These are phyloP conservation scores for Eimeria brunetti DNA, from an alignment of 169 alveolate genomes.

Conservation along the genomic window DNA sequence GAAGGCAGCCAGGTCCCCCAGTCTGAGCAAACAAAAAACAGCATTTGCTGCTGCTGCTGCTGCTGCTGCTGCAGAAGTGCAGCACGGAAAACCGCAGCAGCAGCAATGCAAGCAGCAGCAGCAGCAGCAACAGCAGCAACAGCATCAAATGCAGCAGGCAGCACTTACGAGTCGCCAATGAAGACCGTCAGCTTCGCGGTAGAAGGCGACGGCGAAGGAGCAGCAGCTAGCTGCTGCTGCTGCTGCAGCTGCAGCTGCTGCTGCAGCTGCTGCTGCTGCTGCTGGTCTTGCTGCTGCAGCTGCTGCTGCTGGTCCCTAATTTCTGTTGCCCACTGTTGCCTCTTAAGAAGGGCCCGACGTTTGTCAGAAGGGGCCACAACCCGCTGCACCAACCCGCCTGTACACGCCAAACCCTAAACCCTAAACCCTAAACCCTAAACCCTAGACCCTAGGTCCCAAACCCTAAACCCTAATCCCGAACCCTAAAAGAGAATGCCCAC, in stretches of 20 bases:
- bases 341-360: neutral
- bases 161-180: slow-evolving; percentile 46
- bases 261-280: neutral
- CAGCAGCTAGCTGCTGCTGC: neutral
- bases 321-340: slow-evolving; percentile 13
- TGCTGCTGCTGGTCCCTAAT: slow-evolving; percentile 33
- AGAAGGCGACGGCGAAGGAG: neutral
- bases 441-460: neutral
- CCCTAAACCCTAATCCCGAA: neutral
- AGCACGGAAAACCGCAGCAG: slow-evolving; percentile 18
- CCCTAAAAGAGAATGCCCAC: too few species aligned
- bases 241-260: neutral
- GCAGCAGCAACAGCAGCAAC: slow-evolving; percentile 30
- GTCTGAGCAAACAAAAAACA: neutral
- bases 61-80: slow-evolving; percentile 1
- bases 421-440: slow-evolving; percentile 10
- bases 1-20: slow-evolving; percentile 17
- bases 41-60: slow-evolving; percentile 24
- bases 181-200: slow-evolving; percentile 19
- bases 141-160: neutral
- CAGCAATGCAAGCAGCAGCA: neutral
- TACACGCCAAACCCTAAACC: slow-evolving; percentile 26
- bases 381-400: neutral
- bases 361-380: slow-evolving; percentile 47
- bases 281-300: slow-evolving; percentile 10